phyloP scores from a whole-genome alignment of 306 rosid species.

The Malus orientalis region DNA sequence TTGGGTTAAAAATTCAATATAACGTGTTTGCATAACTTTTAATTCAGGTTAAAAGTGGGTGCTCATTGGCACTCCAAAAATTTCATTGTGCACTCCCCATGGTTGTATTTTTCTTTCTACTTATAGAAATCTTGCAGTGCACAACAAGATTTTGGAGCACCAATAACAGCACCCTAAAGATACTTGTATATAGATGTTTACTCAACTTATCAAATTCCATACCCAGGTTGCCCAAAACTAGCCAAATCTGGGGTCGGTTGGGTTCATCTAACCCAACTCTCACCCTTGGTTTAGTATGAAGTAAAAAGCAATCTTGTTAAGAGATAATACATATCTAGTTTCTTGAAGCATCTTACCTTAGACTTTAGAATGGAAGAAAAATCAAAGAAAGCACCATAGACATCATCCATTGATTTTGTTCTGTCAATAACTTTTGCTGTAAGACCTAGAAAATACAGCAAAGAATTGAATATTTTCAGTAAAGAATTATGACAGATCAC shows the following conservation, averaged over 20 bases:
- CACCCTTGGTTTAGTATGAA: not conserved
- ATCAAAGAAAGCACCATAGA: slow-evolving; percentile 88
- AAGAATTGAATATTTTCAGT: slow-evolving; percentile 9
- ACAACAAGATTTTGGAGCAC: not conserved
- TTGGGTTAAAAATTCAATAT: not conserved
- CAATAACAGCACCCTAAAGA: not conserved
- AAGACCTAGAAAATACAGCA: slow-evolving; percentile 54
- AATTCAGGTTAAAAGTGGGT: not conserved
- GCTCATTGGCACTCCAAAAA: not conserved
- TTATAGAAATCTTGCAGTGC: not conserved
- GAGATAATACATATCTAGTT: slow-evolving; percentile 12
- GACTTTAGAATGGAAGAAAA: slow-evolving; percentile 64
- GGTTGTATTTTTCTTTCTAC: not conserved
- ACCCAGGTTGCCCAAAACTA: not conserved
- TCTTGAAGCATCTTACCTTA: slow-evolving; percentile 50
- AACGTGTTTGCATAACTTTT: not conserved
- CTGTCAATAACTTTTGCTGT: slow-evolving; percentile 88
- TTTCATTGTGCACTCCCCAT: not conserved
- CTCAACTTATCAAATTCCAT: not conserved
- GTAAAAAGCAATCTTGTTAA: not conserved
- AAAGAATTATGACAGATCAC: not conserved
- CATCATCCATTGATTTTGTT: slow-evolving; percentile 76
- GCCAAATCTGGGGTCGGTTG: not conserved
- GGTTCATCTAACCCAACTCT: not conserved
- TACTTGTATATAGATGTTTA: not conserved